Base-by-base conservation (phyloP, 208 protist genomes). In the Trypanosoma boissoni region DNA sequence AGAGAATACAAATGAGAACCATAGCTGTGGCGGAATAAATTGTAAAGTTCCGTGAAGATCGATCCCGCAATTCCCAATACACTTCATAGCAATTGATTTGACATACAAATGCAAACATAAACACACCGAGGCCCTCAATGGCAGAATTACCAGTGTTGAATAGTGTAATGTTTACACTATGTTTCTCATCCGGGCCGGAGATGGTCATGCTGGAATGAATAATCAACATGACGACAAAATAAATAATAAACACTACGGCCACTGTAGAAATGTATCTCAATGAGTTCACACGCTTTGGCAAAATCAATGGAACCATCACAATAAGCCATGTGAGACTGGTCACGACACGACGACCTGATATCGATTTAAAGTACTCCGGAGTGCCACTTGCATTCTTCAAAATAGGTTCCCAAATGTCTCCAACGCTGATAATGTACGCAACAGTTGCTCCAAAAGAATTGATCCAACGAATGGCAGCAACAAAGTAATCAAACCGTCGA, bases 191-290 rank as follows among this genome's bases (percentile, higher is more conserved):
- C n/a, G n/a, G n/a, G n/a, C n/a, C n/a, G n/a, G n/a, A n/a, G n/a
- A n/a, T n/a, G n/a, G n/a, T n/a, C n/a, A n/a, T n/a, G n/a, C n/a
- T n/a, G 14, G 67, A 74, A 58, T 94, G 88, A 21, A 80, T 59
- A 2, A 92, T 68, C 6, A 89, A 54, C 20, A 59, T 63, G 5
- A 86, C 18, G 14, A 84, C 78, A 52, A 95, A 91, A 51, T 79
- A 88, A 2, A 92, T 9, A 34, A 92, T 78, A 62, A 90, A 82
- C 12, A n/a, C 41, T 7, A 90, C 70, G 21, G 78, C 83, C 16
- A 90, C n/a, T 3, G 72, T 50, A 4, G 82, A 91, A 24, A 89
- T 67, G 64, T 90, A 95, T 34, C 88, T 82, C 12, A 95, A 71
- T 20, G 72, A 83, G 61, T 89, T 91, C 20, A 92, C 62, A n/a